A percentile compares a stretch with the other conserved stretches of the same genome.
Conservation (phyloP, 192 early-diverging fungal genomes). For the Coemansia sp. region DNA sequence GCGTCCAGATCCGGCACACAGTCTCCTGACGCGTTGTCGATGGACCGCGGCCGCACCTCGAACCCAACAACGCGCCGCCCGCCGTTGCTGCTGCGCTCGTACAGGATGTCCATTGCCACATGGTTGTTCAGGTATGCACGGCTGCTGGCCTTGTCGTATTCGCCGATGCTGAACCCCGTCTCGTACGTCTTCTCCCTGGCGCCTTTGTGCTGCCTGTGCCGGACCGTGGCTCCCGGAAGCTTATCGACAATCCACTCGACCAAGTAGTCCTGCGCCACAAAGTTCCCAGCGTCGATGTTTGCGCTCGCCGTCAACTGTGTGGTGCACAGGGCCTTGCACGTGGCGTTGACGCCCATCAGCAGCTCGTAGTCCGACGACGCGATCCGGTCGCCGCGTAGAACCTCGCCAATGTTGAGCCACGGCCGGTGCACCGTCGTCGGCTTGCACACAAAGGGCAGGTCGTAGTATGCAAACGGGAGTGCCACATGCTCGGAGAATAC, state of each 20-base stretch:
- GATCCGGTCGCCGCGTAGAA: slow-evolving; percentile 73
- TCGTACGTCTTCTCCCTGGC: slow-evolving; percentile 47
- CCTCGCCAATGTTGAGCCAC: slow-evolving; percentile 65
- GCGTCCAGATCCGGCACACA: slow-evolving; percentile 32
- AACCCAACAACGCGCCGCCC: slow-evolving; percentile 66
- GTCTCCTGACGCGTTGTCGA: slow-evolving; percentile 22
- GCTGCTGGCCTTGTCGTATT: slow-evolving; percentile 39
- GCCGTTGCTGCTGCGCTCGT: slow-evolving; percentile 43
- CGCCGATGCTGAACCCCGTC: slow-evolving; percentile 64
- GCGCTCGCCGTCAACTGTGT: slow-evolving; percentile 46
- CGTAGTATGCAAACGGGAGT: slow-evolving; percentile 66
- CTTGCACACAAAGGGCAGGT: slow-evolving; percentile 66
- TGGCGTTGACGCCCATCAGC: slow-evolving; percentile 48
- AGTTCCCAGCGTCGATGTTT: slow-evolving; percentile 50
- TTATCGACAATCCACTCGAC: slow-evolving; percentile 74
- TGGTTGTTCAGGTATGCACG: slow-evolving; percentile 70
- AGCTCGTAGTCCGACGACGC: slow-evolving; percentile 61
- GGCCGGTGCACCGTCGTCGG: slow-evolving; percentile 29
- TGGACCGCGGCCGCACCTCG: slow-evolving; percentile 70
- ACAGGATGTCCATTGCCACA: slow-evolving; percentile 63
- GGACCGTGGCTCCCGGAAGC: slow-evolving; percentile 64
- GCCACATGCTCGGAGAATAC: slow-evolving; percentile 70
- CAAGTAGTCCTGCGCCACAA: slow-evolving; percentile 63
- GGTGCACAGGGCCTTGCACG: slow-evolving; percentile 62
- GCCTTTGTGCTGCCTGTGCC: slow-evolving; percentile 6